Conservation (phyloP, 2,329 filamentous ascomycete genomes). For the Fusarium ambrosium region DNA sequence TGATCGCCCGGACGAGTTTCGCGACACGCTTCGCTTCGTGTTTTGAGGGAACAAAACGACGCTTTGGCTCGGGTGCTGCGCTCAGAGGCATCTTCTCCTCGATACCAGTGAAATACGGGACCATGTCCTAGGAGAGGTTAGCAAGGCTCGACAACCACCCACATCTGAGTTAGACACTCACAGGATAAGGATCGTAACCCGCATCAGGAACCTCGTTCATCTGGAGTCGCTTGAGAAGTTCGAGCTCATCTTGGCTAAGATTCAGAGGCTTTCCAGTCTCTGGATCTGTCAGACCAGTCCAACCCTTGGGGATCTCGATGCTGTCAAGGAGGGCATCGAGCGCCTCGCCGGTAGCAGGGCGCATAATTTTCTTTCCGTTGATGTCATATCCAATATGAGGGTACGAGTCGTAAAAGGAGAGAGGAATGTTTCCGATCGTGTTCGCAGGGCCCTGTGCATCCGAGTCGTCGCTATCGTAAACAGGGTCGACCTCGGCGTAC, state of each 20-base stretch:
- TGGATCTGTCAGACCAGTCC: conserved; percentile 95
- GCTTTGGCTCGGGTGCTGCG: conserved; percentile 94
- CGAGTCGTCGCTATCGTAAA: conserved; percentile 96
- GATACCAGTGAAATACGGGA: conserved; percentile 94
- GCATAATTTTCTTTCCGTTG: conserved; percentile 98
- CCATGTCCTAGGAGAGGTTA: conserved; percentile 71
- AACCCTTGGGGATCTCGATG: conserved; percentile 96
- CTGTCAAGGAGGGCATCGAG: conserved; percentile 94
- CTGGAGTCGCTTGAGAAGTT: conserved; percentile 89
- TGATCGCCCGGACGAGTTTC: conserved; percentile 96
- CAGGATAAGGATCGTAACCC: conserved; percentile 92
- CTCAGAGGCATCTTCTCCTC: conserved; percentile 95
- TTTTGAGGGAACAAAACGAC: conserved; percentile 95
- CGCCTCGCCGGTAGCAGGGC: conserved; percentile 92
- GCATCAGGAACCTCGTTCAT: conserved; percentile 90
- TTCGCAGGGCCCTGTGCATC: conserved; percentile 85
- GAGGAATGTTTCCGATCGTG: conserved; percentile 94
- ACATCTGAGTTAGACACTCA: conserved; percentile 54
- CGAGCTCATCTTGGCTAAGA: conserved; percentile 87
- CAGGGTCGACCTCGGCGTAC: conserved; percentile 92
- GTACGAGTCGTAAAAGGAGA: conserved; percentile 97
- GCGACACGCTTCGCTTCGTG: conserved; percentile 96
- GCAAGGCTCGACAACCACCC: background rate
- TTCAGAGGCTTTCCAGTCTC: conserved; percentile 93
- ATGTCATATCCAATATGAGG: conserved; percentile 99